Evolutionary conservation across 257 asterid species (phyloP), one percentile per base, ranked within the genome.

Genomic region (Plectranthus barbatus): DNA sequence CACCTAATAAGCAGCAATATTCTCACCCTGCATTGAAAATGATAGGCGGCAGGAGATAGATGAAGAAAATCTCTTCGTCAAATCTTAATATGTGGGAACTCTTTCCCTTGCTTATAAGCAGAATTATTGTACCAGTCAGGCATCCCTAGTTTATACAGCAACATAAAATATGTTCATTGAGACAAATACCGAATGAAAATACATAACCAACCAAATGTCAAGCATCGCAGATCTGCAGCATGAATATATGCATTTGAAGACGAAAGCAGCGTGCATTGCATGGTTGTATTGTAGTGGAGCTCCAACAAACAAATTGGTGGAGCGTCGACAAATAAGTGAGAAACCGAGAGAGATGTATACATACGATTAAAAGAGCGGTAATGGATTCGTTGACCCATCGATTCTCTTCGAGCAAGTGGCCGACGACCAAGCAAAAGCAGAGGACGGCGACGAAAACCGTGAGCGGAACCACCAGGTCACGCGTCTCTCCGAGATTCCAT

Each of bases 21-120:
- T 59, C 80, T 74, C 73, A 92, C 98, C 98, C 98, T 52, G 98
- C 98, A 69, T 92, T 92, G 54, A 92, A 92, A 47, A 92, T 86
- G 45, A 92, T 92, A 0, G 98, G 95, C 0, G 98, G 98, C 50
- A 92, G 89, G 60, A 89, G 95, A 74, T 92, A 92, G 21, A 84
- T 83, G 76, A 92, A 92, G 91, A 92, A 92, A 52, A 86, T 57
- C 57, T 89, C 93, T 74, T 92, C 98, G 34, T 86, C 88, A 66
- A 92, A 92, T 72, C 91, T 80, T 65, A 92, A 73, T 69, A 92
- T 80, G 72, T 83, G 98, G 20, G 96, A 92, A 58, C 79, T 86
- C 77, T 69, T 86, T 63, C 95, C 90, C 68, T 85, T 92, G 73
- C 91, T 92, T 53, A 85, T 64, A 24, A 84, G 33, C 85, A 89